These are phyloP conservation scores for Xerocomus cyaneibrunnescens DNA, from an alignment of 1,284 basidiomycete species.

Conservation along the genomic window DNA sequence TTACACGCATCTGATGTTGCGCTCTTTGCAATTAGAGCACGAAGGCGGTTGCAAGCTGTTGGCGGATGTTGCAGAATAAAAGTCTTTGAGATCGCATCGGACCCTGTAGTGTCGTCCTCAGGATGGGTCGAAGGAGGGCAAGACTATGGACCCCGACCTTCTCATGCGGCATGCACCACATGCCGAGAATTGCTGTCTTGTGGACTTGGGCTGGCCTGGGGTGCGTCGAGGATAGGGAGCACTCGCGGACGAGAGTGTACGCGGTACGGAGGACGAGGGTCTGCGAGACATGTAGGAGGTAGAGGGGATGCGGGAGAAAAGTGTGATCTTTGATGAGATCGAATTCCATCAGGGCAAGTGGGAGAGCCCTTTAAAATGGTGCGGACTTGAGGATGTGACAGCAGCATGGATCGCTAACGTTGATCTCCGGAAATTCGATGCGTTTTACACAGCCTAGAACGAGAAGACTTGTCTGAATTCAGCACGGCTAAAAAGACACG, in stretches of 20 bases:
- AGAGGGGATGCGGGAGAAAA: neutral
- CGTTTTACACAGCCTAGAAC: conserved; percentile 25
- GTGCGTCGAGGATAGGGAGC: conserved; percentile 54
- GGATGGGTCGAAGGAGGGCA: neutral
- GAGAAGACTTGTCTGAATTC: conserved; percentile 17
- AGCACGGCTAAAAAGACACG: conserved; percentile 35
- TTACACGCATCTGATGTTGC: conserved; percentile 82
- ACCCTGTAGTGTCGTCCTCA: conserved; percentile 49
- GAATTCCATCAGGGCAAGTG: neutral
- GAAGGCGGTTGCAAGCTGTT: conserved; percentile 51
- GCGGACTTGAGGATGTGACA: conserved; percentile 19
- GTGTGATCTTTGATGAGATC: conserved; percentile 10
- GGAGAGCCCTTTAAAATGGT: conserved; percentile 20
- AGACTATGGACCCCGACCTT: conserved; percentile 45
- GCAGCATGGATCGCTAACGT: conserved; percentile 26
- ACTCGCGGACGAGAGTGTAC: conserved; percentile 29
- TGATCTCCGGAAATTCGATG: conserved; percentile 35
- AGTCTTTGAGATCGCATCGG: conserved; percentile 78
- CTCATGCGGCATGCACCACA: conserved; percentile 90
- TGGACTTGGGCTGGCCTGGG: conserved; percentile 64
- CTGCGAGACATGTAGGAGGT: conserved; percentile 52
- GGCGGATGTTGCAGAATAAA: conserved; percentile 41
- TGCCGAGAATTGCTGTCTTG: conserved; percentile 80
- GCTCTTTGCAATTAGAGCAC: conserved; percentile 86
- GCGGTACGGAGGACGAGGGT: conserved; percentile 40